Evolutionary conservation across 768 basidiomycete species (phyloP).

Genomic region (Obba rivulosa): DNA sequence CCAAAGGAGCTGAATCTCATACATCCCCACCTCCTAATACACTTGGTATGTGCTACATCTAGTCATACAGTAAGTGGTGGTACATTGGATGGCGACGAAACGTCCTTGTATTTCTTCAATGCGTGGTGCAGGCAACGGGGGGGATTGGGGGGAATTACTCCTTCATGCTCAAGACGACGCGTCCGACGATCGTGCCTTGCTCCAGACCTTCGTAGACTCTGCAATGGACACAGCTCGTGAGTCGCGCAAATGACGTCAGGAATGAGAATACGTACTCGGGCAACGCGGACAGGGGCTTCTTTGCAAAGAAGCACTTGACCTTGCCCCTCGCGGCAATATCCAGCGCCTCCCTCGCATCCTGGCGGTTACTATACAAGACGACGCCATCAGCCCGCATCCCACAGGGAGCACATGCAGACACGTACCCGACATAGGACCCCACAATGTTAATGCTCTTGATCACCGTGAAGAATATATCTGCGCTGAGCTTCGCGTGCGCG

Average conservation of each 20-base stretch:
- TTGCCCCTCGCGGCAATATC: constrained; percentile 67
- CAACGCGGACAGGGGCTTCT: constrained; percentile 46
- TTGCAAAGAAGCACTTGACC: constrained; percentile 53
- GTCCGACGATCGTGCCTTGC: constrained; percentile 41
- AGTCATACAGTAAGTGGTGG: too few relatives aligned
- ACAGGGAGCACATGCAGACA: constrained; percentile 1
- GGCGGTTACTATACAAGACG: constrained; percentile 64
- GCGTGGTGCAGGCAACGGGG: too few relatives aligned
- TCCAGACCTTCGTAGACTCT: constrained; percentile 37
- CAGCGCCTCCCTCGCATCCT: constrained; percentile 80
- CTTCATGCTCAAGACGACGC: constrained; percentile 39
- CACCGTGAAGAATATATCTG: constrained; percentile 70
- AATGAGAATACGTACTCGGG: constrained; percentile 35
- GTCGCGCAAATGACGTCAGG: background rate
- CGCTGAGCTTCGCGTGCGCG: constrained; percentile 43
- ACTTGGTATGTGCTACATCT: too few relatives aligned
- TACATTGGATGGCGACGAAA: too few relatives aligned
- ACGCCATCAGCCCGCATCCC: constrained; percentile 13
- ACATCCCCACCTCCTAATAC: too few relatives aligned
- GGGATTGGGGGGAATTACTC: constrained; percentile 9
- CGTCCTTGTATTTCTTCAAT: too few relatives aligned
- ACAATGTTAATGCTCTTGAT: constrained; percentile 55
- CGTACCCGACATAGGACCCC: constrained; percentile 37
- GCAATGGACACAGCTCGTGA: background rate
- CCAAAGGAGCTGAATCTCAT: too few relatives aligned